Evolutionary conservation across 2,329 filamentous ascomycete genomes (phyloP), one percentile per base, ranked within the genome.

Genomic region (Capronia epimyces): DNA sequence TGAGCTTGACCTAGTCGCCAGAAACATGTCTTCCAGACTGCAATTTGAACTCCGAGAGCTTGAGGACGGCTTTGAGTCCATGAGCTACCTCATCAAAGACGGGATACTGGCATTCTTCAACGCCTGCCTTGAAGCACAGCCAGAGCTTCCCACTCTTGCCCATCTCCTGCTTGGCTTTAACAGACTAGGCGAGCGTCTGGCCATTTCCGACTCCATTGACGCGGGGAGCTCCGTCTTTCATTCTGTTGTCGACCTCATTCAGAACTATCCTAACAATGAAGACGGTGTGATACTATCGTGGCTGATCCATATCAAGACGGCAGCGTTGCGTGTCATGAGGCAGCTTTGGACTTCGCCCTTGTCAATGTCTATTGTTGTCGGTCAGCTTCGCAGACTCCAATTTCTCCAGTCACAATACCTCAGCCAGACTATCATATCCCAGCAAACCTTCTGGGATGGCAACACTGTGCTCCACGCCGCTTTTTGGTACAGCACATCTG

Each of bases 111-210:
- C 91, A 57, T 91, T 98, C 62, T 72, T 99, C 31, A 86, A 87
- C 60, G 81, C 83, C 48, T 95, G 88, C 64, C 76, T 98, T 2
- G 78, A 80, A 47, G 82, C 85, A 27, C 85, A 84, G 21, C 83
- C 86, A 1, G 80, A 85, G 60, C 81, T 83, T 60, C 90, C 93
- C 3, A 94, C 86, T 1, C 84, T 98, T 59, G 93, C 91, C 0
- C 94, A 98, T 67, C 76, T 95, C 40, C 74, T 98, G 1, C 80
- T 98, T 3, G 93, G 93, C 0, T 96, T 98, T 66, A 79, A 79
- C 49, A 94, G 89, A 62, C 80, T 82, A 37, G 80, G 84, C 29
- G 83, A 82, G 32, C 48, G 46, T 3, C 41, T 62, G 32, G 43
- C 50, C 32, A 50, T 58, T 24, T 71, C 81, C 1, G 79, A 82